Base-by-base conservation (phyloP, 164 flowering plant genomes). In the Euptelea pleiosperma region DNA sequence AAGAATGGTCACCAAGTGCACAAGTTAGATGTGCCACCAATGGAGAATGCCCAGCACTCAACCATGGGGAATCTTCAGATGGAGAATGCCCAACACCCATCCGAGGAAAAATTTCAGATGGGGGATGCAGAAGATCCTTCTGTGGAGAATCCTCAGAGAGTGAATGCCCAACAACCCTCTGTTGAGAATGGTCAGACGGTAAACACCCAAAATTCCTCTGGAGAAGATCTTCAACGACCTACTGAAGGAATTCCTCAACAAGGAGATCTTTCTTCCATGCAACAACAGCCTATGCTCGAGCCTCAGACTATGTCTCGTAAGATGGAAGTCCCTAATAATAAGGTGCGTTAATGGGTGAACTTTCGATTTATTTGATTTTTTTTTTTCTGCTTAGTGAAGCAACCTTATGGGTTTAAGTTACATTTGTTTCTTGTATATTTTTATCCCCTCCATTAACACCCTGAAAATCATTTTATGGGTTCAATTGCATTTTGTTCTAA, bases 281-380 rank as follows among this genome's bases (percentile, higher is more conserved):
- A 68, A 49, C 61, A 61, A 26, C 63, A 70, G 33, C 55, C 76
- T 25, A 18, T 44, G 1, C 43, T 14, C 43, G 84, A 75, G 21
- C 19, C 43, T 43, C n/a, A n/a, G n/a, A n/a, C n/a, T n/a, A 60
- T 63, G 9, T 58, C 92, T 1, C 80, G 78, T 28, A 89, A 77
- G 68, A 82, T 92, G 71, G 96, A 92, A 52, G 87, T 92, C 12
- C 98, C 98, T 12, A 92, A 83, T 65, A 80, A 78, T 60, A 92
- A 89, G 96, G 96, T 89, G 29, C 53, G 28, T 22, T 7, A 11
- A 42, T 52, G n/a, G n/a, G n/a, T n/a, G n/a, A n/a, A n/a, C n/a
- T n/a, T n/a, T n/a, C n/a, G n/a, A 5, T 16, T 34, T 10, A 15
- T 24, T 24, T 49, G 11, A 35, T 0, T 24, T 33, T 19, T 39